Conservation (phyloP, 176 grass and related monocot species). For the Luzula sylvatica region DNA sequence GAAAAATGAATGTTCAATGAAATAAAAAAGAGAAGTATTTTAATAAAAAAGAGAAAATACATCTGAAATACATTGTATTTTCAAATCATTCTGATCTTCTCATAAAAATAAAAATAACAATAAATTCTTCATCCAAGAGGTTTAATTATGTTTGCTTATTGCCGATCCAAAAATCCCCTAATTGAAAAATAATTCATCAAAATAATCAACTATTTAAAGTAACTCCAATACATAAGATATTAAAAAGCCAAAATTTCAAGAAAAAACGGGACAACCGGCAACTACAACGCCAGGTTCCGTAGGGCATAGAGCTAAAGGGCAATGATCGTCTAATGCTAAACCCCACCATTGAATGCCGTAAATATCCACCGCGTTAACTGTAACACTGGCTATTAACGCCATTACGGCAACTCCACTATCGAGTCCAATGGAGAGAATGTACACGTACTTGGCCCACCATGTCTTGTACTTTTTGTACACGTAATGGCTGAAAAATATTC, state of each 20-base stretch:
- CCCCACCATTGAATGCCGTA: constrained; percentile 15
- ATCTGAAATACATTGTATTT: too few species aligned
- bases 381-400: not conserved
- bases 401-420: not conserved
- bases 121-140: too few species aligned
- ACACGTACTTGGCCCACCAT: constrained; percentile 15
- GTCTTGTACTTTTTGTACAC: constrained; percentile 3
- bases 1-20: too few species aligned
- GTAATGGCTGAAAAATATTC: not conserved
- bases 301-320: constrained; percentile 1
- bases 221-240: not conserved
- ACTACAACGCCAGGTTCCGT: not conserved
- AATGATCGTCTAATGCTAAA: constrained; percentile 9
- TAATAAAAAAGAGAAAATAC: too few species aligned
- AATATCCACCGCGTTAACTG: constrained; percentile 3
- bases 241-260: not conserved
- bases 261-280: constrained; percentile 5
- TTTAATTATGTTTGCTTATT: too few species aligned
- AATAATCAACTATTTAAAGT: too few species aligned
- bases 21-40: too few species aligned
- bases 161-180: too few species aligned
- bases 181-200: too few species aligned
- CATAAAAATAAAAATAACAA: too few species aligned
- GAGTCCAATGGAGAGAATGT: constrained; percentile 7
- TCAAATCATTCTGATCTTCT: too few species aligned